These are phyloP conservation scores for Herpetomonas tarakana DNA, from an alignment of 208 protist genomes.

Conservation along the genomic window DNA sequence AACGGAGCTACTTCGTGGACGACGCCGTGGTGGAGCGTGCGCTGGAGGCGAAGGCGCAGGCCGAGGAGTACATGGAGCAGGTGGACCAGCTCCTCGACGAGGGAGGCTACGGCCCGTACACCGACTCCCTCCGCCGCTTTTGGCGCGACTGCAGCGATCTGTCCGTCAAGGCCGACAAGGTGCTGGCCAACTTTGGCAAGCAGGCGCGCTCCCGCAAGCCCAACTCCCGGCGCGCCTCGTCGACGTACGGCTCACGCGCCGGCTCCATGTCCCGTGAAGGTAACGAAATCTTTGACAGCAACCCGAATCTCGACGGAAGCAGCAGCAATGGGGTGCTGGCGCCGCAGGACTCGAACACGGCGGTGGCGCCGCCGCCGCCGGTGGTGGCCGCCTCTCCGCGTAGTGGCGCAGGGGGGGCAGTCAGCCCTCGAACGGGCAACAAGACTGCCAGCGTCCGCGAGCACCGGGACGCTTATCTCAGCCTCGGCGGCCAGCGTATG, in stretches of 20 bases:
- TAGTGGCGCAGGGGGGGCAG: too few species aligned
- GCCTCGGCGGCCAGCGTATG: background rate
- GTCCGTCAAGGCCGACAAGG: conserved; percentile 32
- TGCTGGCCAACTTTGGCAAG: conserved; percentile 22
- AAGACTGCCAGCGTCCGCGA: background rate
- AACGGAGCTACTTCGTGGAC: conserved; percentile 47
- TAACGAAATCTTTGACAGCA: background rate
- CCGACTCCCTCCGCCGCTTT: conserved; percentile 39
- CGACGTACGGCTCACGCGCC: background rate
- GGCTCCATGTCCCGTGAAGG: background rate
- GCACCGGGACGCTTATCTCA: background rate
- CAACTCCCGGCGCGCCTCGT: background rate
- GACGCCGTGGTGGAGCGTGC: conserved; percentile 36
- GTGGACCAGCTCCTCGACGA: conserved; percentile 40
- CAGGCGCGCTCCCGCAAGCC: conserved; percentile 15
- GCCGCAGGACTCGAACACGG: too few species aligned
- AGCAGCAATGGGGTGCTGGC: background rate
- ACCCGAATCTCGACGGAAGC: background rate
- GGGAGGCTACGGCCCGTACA: conserved; percentile 32
- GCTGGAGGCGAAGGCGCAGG: conserved; percentile 38
- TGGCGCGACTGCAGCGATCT: conserved; percentile 57
- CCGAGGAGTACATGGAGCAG: conserved; percentile 47
- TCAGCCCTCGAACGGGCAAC: too few species aligned
- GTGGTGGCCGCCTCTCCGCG: too few species aligned
- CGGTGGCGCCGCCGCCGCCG: too few species aligned